Percentiles rank a stretch among this genome's conserved stretches.
phyloP scores from a whole-genome alignment of 192 early-diverging fungal species.

The Oehlia diaphana region DNA sequence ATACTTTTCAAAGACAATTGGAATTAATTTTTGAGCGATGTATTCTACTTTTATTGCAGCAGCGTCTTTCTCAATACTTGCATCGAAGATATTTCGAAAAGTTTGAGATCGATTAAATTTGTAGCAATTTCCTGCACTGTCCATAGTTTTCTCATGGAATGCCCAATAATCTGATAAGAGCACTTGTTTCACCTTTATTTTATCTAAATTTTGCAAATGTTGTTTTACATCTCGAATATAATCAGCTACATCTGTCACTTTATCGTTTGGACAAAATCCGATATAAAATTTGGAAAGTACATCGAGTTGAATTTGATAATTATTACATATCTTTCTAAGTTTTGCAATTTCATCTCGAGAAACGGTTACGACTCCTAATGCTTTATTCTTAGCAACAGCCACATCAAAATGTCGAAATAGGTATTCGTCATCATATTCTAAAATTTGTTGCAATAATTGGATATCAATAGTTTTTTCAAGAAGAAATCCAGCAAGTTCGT shows the following conservation, averaged over 20 bases:
- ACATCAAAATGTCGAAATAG: not conserved
- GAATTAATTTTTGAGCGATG: not conserved
- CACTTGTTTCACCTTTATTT: not conserved
- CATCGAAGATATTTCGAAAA: slow-evolving; percentile 2
- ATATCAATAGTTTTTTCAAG: not conserved
- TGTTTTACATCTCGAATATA: not conserved
- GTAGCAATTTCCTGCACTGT: not conserved
- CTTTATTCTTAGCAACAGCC: not conserved
- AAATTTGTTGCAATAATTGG: not conserved
- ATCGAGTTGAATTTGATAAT: not conserved
- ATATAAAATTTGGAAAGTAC: not conserved
- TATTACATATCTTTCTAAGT: not conserved
- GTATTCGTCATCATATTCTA: not conserved
- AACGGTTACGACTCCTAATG: not conserved
- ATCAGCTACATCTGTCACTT: not conserved
- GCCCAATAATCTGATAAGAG: not conserved
- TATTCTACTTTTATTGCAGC: not conserved
- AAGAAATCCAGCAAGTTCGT: not conserved
- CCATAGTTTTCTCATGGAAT: not conserved
- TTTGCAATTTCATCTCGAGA: not conserved
- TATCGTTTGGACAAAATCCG: not conserved
- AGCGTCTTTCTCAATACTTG: not conserved
- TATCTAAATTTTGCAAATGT: not conserved
- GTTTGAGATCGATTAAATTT: not conserved
- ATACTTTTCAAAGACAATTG: not conserved